Conservation (phyloP, 2,329 filamentous ascomycete genomes). For the Claviceps sp. region DNA sequence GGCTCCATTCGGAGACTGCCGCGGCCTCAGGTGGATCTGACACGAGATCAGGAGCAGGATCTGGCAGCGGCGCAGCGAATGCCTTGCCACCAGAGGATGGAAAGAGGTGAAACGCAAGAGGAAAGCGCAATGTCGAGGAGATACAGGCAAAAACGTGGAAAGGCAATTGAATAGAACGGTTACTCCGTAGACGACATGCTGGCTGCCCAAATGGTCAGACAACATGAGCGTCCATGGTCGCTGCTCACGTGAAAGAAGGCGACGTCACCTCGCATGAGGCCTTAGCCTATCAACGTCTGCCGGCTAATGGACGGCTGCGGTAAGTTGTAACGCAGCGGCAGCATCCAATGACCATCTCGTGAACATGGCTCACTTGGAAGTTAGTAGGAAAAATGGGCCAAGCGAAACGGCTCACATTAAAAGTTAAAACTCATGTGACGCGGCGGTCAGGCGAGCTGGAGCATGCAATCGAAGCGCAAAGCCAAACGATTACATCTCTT, state of each 20-base stretch:
- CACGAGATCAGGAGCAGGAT: not conserved
- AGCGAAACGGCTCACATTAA: not conserved
- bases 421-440: no score
- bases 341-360: not conserved
- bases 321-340: not conserved
- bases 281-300: not conserved
- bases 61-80: not conserved
- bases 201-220: not conserved
- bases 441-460: not conserved
- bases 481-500: not conserved
- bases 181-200: not conserved
- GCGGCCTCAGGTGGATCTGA: slow-evolving; percentile 2
- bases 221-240: not conserved
- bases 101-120: not conserved
- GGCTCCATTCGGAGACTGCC: slow-evolving; percentile 7
- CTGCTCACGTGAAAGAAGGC: not conserved
- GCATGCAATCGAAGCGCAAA: not conserved
- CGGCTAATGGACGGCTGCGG: not conserved
- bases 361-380: not conserved
- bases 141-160: not conserved
- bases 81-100: not conserved
- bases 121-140: not conserved
- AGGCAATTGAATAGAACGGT: not conserved
- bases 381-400: not conserved
- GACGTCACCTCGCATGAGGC: not conserved